Evolutionary conservation across 129 eudicot genomes (phyloP), one percentile per base, ranked within the genome.

Genomic region (Pseudognaphalium luteoalbum): DNA sequence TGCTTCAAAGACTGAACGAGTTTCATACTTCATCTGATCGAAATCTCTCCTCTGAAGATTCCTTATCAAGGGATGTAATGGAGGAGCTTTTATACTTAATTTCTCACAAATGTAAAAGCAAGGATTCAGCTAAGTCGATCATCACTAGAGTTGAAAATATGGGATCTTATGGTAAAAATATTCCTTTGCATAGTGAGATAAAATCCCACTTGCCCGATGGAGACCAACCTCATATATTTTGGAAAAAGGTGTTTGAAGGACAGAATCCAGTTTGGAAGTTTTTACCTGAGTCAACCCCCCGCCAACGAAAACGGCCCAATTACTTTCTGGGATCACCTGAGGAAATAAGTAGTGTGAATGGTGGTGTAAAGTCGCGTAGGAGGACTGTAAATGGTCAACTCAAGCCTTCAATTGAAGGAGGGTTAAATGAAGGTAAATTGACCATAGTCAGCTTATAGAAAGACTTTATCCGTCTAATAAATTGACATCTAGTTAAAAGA

Each of bases 291-390:
- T 80, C 85, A 32, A 77, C 84, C 68, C 87, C 87, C 32, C 81
- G 97, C 51, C 90, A 81, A 65, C 86, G 99, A 80, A 94, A 94
- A 78, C 75, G 93, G 37, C 88, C 84, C 42, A 84, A 71, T n/a
- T 76, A 76, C 71, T 76, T 52, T 73, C 77, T 63, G 29, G 81
- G 58, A 29, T 71, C 83, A 7, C 47, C 86, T n/a, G 71, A 52
- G 28, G 72, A 83, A 51, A 60, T 71, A 70, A 80, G 65, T 17
- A 28, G 1, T 78, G 86, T 80, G 57, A 81, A 34, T 76, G 86
- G 81, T 63, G 81, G 65, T 76, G 84, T 50, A 69, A 91, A 83
- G 77, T 86, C 80, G 67, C 90, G 85, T 54, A 77, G 79, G 82
- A 94, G 83, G 79, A 39, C 69, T 68, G 81, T 66, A 33, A 68